phyloP scores from a whole-genome alignment of 2,329 filamentous ascomycete genomes.

The Volutella citrinella region DNA sequence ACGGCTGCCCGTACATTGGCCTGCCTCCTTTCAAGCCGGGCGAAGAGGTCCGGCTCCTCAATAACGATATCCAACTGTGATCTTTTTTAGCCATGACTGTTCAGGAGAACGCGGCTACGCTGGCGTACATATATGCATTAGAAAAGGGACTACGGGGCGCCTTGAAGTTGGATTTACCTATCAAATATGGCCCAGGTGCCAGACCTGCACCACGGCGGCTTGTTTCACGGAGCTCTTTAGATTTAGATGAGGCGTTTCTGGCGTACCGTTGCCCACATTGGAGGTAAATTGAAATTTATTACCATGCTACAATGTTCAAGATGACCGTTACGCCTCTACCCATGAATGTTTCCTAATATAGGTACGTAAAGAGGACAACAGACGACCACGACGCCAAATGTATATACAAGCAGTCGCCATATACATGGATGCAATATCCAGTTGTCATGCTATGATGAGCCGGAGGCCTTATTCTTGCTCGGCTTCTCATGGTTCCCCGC shows the following conservation, averaged over 20 bases:
- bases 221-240: constrained; percentile 22
- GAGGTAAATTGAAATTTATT: no score
- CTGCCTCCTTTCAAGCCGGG: constrained; percentile 96
- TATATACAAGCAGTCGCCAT: neutral
- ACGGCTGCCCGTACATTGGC: constrained; percentile 77
- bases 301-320: no score
- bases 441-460: neutral
- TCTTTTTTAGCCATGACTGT: constrained; percentile 11
- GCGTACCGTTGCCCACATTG: no score
- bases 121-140: constrained; percentile 24
- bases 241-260: constrained; percentile 16
- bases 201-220: no score
- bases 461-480: constrained; percentile 16
- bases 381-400: neutral
- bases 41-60: constrained; percentile 85
- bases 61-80: constrained; percentile 81
- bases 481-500: no score
- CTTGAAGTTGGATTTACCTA: no score
- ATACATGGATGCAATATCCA: neutral
- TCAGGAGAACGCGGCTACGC: constrained; percentile 16
- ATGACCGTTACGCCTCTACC: neutral
- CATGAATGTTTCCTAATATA: neutral
- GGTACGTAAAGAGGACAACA: no score
- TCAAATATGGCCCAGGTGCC: no score
- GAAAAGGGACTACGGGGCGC: no score